Conservation (phyloP, 139 green algal genomes). For the Limnomonas spitsbergensis region DNA sequence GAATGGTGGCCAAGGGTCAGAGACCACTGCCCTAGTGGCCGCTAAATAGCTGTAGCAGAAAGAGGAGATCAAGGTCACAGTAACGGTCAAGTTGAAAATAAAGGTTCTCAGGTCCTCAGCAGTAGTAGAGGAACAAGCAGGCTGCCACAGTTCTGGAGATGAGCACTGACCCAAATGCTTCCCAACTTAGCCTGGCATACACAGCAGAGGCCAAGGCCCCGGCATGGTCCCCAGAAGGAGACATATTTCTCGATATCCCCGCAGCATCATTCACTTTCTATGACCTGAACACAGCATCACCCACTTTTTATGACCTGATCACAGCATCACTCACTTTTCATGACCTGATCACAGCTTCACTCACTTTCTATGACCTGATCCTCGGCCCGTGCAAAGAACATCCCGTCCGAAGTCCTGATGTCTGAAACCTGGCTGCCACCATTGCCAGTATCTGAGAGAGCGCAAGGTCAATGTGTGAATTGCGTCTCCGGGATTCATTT, state of each 20-base stretch:
- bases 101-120: neutral
- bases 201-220: too few relatives aligned
- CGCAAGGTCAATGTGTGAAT: too few relatives aligned
- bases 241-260: too few relatives aligned
- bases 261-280: too few relatives aligned
- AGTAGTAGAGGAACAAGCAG: too few relatives aligned
- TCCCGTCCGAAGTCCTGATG: conserved; percentile 41
- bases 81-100: neutral
- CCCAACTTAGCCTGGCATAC: too few relatives aligned
- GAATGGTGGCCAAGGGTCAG: conserved; percentile 34
- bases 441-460: conserved; percentile 15
- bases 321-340: conserved; percentile 18
- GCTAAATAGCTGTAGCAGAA: conserved; percentile 48
- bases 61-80: neutral
- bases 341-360: conserved; percentile 16
- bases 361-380: conserved; percentile 16
- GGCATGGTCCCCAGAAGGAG: too few relatives aligned
- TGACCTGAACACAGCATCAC: too few relatives aligned
- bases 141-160: too few relatives aligned
- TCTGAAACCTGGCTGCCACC: conserved; percentile 30
- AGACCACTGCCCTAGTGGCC: conserved; percentile 46
- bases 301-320: too few relatives aligned
- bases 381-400: conserved; percentile 21
- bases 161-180: too few relatives aligned
- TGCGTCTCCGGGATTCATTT: too few relatives aligned